Percentiles rank a stretch among this genome's conserved stretches.
These are phyloP conservation scores for Astragalus membranaceus DNA, from an alignment of 306 rosid species.

Conservation along the genomic window DNA sequence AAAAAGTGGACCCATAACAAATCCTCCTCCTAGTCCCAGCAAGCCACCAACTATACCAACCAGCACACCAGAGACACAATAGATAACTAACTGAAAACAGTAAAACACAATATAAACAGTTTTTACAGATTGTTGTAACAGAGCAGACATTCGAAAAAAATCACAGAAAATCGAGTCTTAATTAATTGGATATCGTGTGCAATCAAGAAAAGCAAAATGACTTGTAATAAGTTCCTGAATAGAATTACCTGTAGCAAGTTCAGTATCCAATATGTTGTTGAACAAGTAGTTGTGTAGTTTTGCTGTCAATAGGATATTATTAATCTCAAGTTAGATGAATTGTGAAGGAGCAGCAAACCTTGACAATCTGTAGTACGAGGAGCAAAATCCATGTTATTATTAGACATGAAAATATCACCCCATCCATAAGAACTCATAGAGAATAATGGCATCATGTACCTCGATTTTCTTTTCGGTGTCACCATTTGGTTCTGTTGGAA, in stretches of 20 bases:
- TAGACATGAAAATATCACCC: constrained; percentile 9
- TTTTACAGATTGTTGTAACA: not conserved
- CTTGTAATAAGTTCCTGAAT: too few relatives aligned
- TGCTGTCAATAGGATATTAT: too few relatives aligned
- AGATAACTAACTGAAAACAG: constrained; percentile 43
- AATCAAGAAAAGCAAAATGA: too few relatives aligned
- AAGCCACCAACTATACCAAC: constrained; percentile 89
- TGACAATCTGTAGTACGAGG: too few relatives aligned
- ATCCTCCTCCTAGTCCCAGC: too few relatives aligned
- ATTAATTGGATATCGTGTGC: not conserved
- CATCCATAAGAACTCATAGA: not conserved
- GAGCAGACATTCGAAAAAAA: not conserved
- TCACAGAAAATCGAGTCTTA: not conserved
- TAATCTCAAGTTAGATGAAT: too few relatives aligned
- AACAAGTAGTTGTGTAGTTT: too few relatives aligned
- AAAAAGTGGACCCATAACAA: too few relatives aligned
- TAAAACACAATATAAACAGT: constrained; percentile 3
- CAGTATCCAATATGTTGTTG: too few relatives aligned
- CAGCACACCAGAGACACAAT: constrained; percentile 51
- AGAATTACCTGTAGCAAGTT: too few relatives aligned
- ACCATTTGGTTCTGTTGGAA: constrained; percentile 55
- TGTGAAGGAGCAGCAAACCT: too few relatives aligned
- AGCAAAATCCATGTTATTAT: too few relatives aligned
- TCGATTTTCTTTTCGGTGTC: constrained; percentile 16
- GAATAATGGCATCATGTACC: constrained; percentile 31